phyloP scores from a whole-genome alignment of 2,329 filamentous ascomycete species.

The Stachybotrys echinatus region DNA sequence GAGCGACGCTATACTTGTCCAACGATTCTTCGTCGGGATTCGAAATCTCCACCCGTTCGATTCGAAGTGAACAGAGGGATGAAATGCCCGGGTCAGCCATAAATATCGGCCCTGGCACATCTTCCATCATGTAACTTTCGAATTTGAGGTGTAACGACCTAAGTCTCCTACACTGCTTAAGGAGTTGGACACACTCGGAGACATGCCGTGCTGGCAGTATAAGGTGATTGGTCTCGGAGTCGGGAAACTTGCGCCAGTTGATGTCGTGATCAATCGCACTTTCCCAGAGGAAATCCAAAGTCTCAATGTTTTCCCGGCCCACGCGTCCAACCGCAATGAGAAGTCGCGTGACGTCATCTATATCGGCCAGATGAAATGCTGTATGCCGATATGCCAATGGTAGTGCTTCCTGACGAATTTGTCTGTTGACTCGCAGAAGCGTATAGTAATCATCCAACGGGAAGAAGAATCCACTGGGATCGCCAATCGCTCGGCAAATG shows the following conservation, averaged over 20 bases:
- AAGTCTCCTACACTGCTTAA: conserved; percentile 5
- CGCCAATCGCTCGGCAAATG: conserved; percentile 4
- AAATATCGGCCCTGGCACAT: conserved; percentile 1
- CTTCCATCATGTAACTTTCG: background rate
- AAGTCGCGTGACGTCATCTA: conserved; percentile 5
- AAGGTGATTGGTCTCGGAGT: background rate
- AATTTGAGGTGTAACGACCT: conserved; percentile 1
- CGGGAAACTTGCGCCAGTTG: background rate
- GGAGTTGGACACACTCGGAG: conserved; percentile 4
- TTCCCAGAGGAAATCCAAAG: conserved; percentile 5
- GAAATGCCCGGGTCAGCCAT: conserved; percentile 5
- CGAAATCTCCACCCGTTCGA: background rate
- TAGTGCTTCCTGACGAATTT: conserved; percentile 8
- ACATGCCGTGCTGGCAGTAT: conserved; percentile 4
- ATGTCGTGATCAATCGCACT: conserved; percentile 2
- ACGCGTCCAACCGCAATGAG: conserved; percentile 6
- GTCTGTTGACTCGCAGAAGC: conserved; percentile 1
- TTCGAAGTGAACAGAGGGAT: background rate
- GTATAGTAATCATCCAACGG: background rate
- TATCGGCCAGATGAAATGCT: conserved; percentile 3
- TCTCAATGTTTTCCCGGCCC: conserved; percentile 7
- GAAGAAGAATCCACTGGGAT: conserved; percentile 5
- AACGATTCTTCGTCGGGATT: background rate
- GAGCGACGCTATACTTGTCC: background rate
- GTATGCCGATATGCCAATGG: conserved; percentile 6